A percentile compares a stretch with the other conserved stretches of the same genome.
These are phyloP conservation scores for Coemansia sp. DNA, from an alignment of 192 early-diverging fungal species.

Conservation along the genomic window DNA sequence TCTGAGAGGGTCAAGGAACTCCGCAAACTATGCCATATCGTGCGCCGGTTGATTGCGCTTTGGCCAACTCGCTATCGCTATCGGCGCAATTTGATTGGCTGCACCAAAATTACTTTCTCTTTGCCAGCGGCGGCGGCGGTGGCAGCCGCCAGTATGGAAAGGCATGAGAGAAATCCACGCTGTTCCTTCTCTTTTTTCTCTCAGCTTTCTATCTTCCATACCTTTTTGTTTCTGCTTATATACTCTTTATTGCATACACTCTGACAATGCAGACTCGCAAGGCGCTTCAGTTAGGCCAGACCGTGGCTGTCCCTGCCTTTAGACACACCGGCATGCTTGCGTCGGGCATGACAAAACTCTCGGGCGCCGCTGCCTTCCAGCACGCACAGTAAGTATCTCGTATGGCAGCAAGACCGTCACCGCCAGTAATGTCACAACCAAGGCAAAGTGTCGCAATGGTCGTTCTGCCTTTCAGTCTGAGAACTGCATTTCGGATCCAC, in stretches of 20 bases:
- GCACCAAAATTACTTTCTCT: background rate
- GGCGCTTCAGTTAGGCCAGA: constrained; percentile 36
- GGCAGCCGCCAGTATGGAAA: too few species aligned
- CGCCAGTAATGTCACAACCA: background rate
- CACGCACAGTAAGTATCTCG: constrained; percentile 40
- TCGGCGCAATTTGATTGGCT: constrained; percentile 6
- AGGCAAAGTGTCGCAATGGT: background rate
- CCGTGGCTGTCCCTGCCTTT: constrained; percentile 27
- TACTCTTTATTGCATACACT: constrained; percentile 11
- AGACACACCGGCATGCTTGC: constrained; percentile 27
- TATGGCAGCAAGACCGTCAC: background rate
- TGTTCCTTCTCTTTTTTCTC: constrained; percentile 5
- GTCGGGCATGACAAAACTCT: constrained; percentile 22
- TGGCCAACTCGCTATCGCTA: background rate
- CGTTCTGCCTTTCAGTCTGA: too few species aligned
- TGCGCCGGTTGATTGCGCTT: constrained; percentile 1
- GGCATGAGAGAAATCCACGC: background rate
- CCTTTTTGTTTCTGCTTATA: constrained; percentile 1
- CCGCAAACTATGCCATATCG: background rate
- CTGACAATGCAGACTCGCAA: constrained; percentile 43
- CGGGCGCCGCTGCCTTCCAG: constrained; percentile 25
- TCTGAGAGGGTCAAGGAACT: constrained; percentile 1
- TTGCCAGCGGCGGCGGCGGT: background rate
- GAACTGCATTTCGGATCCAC: too few species aligned
- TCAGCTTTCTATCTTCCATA: constrained; percentile 8